A percentile compares a stretch with the other conserved stretches of the same genome.
Evolutionary conservation across 768 basidiomycete species (phyloP).

Genomic region (Trametes cinnabarina): DNA sequence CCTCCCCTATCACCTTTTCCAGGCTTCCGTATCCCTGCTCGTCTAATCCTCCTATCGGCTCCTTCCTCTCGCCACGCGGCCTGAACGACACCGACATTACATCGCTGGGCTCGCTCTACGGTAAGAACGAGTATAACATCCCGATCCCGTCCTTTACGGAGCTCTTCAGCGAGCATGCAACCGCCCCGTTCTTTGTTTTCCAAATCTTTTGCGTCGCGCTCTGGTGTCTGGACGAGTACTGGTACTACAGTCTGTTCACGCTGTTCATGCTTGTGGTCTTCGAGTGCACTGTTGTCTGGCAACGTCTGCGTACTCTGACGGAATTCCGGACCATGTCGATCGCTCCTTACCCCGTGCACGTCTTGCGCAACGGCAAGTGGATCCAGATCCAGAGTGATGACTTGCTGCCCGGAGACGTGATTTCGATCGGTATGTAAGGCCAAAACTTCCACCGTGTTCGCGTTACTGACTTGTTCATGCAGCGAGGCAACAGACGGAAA

Average conservation of each 20-base stretch:
- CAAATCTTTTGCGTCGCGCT: conserved; percentile 97
- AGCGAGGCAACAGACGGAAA: conserved; percentile 76
- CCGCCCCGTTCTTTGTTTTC: conserved; percentile 99
- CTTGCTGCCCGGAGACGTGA: conserved; percentile 88
- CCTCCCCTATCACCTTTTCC: conserved; percentile 60
- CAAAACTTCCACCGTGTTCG: neutral
- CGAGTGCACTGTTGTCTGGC: conserved; percentile 98
- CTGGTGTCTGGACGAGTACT: conserved; percentile 98
- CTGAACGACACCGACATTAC: conserved; percentile 50
- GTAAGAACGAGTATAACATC: conserved; percentile 94
- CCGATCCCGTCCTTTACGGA: conserved; percentile 93
- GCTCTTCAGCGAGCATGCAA: conserved; percentile 93
- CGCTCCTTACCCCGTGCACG: conserved; percentile 82
- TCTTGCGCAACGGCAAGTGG: conserved; percentile 82
- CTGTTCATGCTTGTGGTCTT: conserved; percentile 98
- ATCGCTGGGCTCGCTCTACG: conserved; percentile 65
- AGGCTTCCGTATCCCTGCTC: conserved; percentile 89
- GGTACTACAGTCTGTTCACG: conserved; percentile 98
- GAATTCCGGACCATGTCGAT: conserved; percentile 98
- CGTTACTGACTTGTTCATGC: neutral
- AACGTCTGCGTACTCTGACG: conserved; percentile 90
- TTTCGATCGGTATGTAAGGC: conserved; percentile 64
- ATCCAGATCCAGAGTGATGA: conserved; percentile 76
- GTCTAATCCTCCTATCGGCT: conserved; percentile 59
- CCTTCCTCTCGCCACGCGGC: conserved; percentile 60